Conservation (phyloP, 306 rosid species). For the Cercis canadensis region DNA sequence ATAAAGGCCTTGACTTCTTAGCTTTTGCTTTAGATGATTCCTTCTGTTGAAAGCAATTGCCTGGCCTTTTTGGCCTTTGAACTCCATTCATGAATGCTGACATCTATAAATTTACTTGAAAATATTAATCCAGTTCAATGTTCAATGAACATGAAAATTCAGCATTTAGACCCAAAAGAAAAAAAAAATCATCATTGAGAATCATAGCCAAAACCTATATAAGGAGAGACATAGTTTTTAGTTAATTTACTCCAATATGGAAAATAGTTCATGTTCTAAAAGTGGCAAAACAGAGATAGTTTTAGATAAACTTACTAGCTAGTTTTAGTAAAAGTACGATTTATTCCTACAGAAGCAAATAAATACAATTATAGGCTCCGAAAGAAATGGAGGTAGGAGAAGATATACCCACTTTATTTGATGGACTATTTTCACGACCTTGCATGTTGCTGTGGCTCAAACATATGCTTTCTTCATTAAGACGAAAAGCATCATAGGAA, state of each 20-base stretch:
- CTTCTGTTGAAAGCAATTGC: slow-evolving; percentile 10
- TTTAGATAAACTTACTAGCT: no score
- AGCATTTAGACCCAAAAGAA: neutral
- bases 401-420: slow-evolving; percentile 49
- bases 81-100: slow-evolving; percentile 23
- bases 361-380: no score
- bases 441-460: slow-evolving; percentile 43
- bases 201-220: no score
- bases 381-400: slow-evolving; percentile 12
- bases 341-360: no score
- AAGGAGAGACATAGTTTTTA: no score
- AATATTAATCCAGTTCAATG: neutral
- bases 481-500: slow-evolving; percentile 37
- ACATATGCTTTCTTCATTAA: slow-evolving; percentile 23
- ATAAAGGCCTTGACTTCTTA: slow-evolving; percentile 36
- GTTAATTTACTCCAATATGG: no score
- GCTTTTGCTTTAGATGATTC: slow-evolving; percentile 32
- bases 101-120: slow-evolving; percentile 15
- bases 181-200: neutral
- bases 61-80: slow-evolving; percentile 22
- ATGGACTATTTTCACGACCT: slow-evolving; percentile 43
- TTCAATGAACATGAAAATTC: neutral
- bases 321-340: no score
- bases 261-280: no score
- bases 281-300: no score